Evolutionary conservation across 805 yeast species (phyloP), one percentile per base, ranked within the genome.

Genomic region (Saccharomycopsis vini): DNA sequence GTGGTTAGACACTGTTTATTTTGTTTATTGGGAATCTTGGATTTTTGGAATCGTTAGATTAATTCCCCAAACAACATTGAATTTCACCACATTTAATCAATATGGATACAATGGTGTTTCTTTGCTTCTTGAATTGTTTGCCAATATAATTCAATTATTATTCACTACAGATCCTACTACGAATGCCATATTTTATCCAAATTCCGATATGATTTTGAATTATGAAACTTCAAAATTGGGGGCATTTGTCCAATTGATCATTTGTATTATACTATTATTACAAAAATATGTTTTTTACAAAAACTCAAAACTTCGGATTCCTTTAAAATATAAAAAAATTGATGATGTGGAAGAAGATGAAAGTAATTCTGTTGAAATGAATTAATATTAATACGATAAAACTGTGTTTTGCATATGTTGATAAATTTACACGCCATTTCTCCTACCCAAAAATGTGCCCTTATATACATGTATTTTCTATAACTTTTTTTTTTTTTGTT

Each of bases 1-100:
- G 19, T 37, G 35, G 42, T 28, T 37, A 6, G 46, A 43, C 23
- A 28, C 39, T 18, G n/a, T 33, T 19, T 43, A 39, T 12, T 38
- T 43, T n/a, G 12, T 38, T 12, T n/a, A 30, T 3, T 10, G 39
- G 7, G 42, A 36, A 12, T n/a, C 31, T 13, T 15, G 20, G n/a
- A 12, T 38, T 5, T 31, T 21, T 30, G 46, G 43, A 4, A 15
- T 19, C 12, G 18, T 31, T 6, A 12, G 44, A 16, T 40, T 43
- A 3, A 4, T 37, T 10, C 46, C 46, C 3, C 46, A 43, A 22
- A 37, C 29, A 20, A 5, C 30, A n/a, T 9, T 37, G 19, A 37
- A 37, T 32, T 37, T 37, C 22, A 12, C 30, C 15, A 18, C 19
- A 2, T 12, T 20, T 13, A n/a, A n/a, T 13, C 7, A 13, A 16